phyloP scores from a whole-genome alignment of 208 protist species.

The Acanthamoeba lenticulata region DNA sequence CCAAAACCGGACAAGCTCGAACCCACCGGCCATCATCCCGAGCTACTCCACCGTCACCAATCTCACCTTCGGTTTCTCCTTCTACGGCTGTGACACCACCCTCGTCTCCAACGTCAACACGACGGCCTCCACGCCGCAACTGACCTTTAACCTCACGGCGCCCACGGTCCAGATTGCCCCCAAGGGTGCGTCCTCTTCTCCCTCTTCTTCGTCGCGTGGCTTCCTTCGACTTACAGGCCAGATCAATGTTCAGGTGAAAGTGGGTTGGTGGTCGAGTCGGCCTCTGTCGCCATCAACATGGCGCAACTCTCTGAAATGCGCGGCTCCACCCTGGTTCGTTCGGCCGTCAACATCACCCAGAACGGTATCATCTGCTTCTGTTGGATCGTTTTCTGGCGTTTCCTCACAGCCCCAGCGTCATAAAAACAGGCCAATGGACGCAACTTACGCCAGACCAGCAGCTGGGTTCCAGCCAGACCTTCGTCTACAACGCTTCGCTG shows the following conservation, averaged over 20 bases:
- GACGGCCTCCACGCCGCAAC: neutral
- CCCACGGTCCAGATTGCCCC: neutral
- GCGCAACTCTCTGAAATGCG: neutral
- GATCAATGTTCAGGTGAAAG: neutral
- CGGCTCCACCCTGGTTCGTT: neutral
- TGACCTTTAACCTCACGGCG: neutral
- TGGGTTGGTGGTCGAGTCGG: neutral
- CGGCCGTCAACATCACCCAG: neutral
- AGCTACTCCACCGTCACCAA: neutral
- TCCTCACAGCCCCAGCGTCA: no score
- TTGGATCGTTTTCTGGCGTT: neutral
- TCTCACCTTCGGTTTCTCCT: neutral
- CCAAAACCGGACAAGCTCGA: neutral
- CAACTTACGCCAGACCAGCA: neutral
- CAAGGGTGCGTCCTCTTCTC: neutral
- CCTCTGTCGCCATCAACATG: neutral
- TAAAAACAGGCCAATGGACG: neutral
- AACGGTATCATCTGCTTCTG: neutral
- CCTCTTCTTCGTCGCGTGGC: no score
- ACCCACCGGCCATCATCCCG: neutral
- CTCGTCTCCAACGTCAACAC: neutral
- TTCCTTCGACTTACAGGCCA: neutral
- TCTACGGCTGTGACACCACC: neutral
- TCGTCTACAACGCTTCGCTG: neutral
- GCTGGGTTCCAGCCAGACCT: neutral